Percentiles rank a stretch among this genome's conserved stretches.
Evolutionary conservation across 345 rosid species (phyloP).

Genomic region (Heritiera littoralis): DNA sequence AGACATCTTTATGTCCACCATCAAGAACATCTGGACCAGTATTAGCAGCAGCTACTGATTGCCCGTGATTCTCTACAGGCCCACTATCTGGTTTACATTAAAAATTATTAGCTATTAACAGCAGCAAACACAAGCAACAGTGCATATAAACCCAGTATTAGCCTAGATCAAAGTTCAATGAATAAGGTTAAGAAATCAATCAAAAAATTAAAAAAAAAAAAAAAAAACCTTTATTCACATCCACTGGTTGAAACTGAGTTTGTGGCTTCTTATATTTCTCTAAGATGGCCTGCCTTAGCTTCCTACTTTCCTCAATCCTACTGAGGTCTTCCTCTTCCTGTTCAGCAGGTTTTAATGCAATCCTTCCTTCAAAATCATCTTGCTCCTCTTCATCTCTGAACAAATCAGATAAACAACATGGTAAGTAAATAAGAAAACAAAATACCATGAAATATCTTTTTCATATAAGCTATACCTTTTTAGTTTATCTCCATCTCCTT

Average conservation of each 20-base stretch:
- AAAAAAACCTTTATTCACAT: constrained; percentile 45
- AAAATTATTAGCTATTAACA: not conserved
- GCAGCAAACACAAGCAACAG: not conserved
- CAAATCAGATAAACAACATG: constrained; percentile 23
- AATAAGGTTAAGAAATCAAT: not conserved
- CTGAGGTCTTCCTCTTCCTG: constrained; percentile 86
- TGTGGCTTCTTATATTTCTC: constrained; percentile 68
- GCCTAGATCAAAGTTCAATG: not conserved
- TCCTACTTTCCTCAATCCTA: constrained; percentile 89
- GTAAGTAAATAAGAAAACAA: constrained; percentile 1
- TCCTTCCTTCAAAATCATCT: constrained; percentile 65
- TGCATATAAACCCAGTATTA: not conserved
- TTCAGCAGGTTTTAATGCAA: constrained; percentile 61
- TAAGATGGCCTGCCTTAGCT: constrained; percentile 75
- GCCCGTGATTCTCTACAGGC: constrained; percentile 32
- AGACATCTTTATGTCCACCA: constrained; percentile 35
- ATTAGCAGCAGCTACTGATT: constrained; percentile 27
- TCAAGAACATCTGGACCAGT: constrained; percentile 24
- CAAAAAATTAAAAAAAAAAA: not conserved
- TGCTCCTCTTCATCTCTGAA: constrained; percentile 58
- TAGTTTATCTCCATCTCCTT: constrained; percentile 33
- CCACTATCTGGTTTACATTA: constrained; percentile 28
- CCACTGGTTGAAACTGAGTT: constrained; percentile 34
- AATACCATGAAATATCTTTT: constrained; percentile 10
- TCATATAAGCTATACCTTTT: constrained; percentile 44